Conservation (phyloP, 2,329 filamentous ascomycete genomes). For the Lojkania enalia region DNA sequence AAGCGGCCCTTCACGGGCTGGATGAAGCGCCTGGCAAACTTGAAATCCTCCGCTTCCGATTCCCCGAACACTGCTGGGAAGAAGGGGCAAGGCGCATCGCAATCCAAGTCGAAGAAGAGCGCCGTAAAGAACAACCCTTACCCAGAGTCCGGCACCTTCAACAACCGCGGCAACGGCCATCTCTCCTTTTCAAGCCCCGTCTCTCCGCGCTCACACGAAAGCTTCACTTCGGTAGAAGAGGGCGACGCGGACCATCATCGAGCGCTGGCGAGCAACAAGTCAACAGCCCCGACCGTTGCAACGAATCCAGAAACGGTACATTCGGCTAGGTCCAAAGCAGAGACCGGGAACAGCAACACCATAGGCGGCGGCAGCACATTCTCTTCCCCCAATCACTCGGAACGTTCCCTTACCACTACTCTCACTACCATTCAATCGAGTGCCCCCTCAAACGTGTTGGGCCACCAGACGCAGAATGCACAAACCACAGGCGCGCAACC, state of each 20-base stretch:
- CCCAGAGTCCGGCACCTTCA: constrained; percentile 71
- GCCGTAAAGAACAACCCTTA: constrained; percentile 87
- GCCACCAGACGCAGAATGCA: constrained; percentile 43
- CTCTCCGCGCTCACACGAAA: constrained; percentile 45
- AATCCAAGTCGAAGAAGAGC: constrained; percentile 60
- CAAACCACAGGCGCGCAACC: constrained; percentile 42
- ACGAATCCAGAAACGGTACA: constrained; percentile 77
- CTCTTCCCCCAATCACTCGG: constrained; percentile 79
- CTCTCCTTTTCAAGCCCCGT: constrained; percentile 56
- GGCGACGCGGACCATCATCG: constrained; percentile 53
- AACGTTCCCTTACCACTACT: constrained; percentile 79
- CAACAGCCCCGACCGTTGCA: constrained; percentile 77
- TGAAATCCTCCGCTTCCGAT: constrained; percentile 75
- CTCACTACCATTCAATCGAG: constrained; percentile 83
- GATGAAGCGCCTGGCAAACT: constrained; percentile 90
- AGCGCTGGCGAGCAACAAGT: constrained; percentile 68
- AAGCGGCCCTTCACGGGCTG: constrained; percentile 87
- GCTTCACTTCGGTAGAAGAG: constrained; percentile 63
- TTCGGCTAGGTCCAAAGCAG: constrained; percentile 80
- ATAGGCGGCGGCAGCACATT: constrained; percentile 74
- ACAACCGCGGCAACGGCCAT: constrained; percentile 49
- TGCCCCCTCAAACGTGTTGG: constrained; percentile 58
- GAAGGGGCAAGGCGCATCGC: constrained; percentile 37
- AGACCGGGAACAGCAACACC: constrained; percentile 67
- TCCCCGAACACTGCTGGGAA: constrained; percentile 47